A percentile compares a stretch with the other conserved stretches of the same genome.
Conservation (phyloP, 1,284 basidiomycete genomes). For the Spongispora temasekensis region DNA sequence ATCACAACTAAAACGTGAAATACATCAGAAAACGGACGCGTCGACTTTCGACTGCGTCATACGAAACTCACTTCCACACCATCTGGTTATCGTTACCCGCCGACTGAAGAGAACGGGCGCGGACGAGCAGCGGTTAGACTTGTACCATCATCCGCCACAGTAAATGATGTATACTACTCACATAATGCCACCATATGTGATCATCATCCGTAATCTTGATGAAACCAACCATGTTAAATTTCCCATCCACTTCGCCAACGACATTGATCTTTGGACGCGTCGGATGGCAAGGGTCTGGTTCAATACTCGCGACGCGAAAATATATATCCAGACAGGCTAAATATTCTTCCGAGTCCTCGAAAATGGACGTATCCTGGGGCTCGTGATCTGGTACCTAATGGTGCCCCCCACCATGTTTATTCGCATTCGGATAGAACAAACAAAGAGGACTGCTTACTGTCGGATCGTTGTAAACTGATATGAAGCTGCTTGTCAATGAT, state of each 20-base stretch:
- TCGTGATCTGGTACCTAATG: slow-evolving; percentile 31
- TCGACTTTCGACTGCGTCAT: neutral
- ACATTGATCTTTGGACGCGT: slow-evolving; percentile 56
- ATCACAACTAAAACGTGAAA: slow-evolving; percentile 47
- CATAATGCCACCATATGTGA: slow-evolving; percentile 64
- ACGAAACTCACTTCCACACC: slow-evolving; percentile 57
- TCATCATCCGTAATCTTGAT: slow-evolving; percentile 59
- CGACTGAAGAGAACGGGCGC: slow-evolving; percentile 35
- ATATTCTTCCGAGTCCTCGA: slow-evolving; percentile 52
- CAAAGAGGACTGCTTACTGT: slow-evolving; percentile 35
- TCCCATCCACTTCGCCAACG: slow-evolving; percentile 48
- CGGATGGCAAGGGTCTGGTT: slow-evolving; percentile 49
- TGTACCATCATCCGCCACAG: neutral
- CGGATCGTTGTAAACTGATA: slow-evolving; percentile 51
- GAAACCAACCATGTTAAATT: slow-evolving; percentile 49
- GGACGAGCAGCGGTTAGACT: neutral
- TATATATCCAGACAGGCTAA: slow-evolving; percentile 50
- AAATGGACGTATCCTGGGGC: slow-evolving; percentile 46
- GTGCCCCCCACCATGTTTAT: neutral
- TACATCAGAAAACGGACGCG: neutral
- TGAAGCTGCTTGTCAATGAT: slow-evolving; percentile 8
- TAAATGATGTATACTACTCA: slow-evolving; percentile 37
- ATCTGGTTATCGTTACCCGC: slow-evolving; percentile 59
- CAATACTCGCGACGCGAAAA: slow-evolving; percentile 44
- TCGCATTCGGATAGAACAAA: neutral